A percentile compares a stretch with the other conserved stretches of the same genome.
These are phyloP conservation scores for Colletotrichum musicola DNA, from an alignment of 2,329 filamentous ascomycete genomes.

Conservation along the genomic window DNA sequence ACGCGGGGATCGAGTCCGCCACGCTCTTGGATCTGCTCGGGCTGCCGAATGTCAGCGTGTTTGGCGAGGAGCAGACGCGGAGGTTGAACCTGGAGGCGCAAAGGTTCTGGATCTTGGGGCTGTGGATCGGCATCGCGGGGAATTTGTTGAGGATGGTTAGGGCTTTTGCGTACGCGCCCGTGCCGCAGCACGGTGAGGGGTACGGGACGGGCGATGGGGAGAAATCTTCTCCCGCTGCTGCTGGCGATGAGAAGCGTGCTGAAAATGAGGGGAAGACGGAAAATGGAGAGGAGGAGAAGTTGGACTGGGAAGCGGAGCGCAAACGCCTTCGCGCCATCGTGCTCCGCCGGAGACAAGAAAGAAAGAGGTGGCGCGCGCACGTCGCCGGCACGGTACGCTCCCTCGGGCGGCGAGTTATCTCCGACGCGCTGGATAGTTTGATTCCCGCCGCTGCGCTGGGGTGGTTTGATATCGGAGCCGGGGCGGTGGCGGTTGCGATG, in stretches of 20 bases:
- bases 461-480: conserved; percentile 67
- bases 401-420: conserved; percentile 62
- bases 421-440: conserved; percentile 72
- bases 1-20: conserved; percentile 74
- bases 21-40: conserved; percentile 70
- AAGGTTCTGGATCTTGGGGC: conserved; percentile 76
- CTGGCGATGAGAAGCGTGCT: conserved; percentile 33
- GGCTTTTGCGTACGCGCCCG: conserved; percentile 51
- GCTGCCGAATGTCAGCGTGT: conserved; percentile 61
- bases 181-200: conserved; percentile 48
- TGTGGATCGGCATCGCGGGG: conserved; percentile 64
- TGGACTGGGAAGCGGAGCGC: conserved; percentile 47
- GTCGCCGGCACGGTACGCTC: conserved; percentile 46
- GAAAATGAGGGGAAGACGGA: too few species aligned
- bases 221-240: conserved; percentile 41
- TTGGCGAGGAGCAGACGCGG: conserved; percentile 62
- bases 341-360: conserved; percentile 49
- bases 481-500: conserved; percentile 70
- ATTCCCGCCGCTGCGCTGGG: conserved; percentile 72
- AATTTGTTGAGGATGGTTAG: conserved; percentile 57
- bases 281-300: conserved; percentile 20
- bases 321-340: conserved; percentile 52
- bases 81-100: conserved; percentile 70
- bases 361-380: conserved; percentile 47
- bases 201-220: conserved; percentile 43